These are phyloP conservation scores for Globisporangium camurandrum DNA, from an alignment of 352 stramenopile genomes.

Conservation along the genomic window DNA sequence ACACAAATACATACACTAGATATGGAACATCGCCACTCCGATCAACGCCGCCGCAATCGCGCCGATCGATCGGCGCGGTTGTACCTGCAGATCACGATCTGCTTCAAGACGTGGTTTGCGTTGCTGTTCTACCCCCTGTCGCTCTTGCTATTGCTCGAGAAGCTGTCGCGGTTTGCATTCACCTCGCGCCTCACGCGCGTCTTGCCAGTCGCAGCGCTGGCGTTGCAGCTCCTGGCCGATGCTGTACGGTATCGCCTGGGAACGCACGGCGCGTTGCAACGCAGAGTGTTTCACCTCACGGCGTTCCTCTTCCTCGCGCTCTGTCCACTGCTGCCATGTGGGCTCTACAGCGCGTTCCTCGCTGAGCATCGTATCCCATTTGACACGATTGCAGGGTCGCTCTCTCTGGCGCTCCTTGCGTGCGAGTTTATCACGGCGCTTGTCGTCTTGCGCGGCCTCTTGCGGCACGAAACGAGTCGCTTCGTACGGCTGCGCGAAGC, in stretches of 20 bases:
- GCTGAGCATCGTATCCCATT: slow-evolving; percentile 44
- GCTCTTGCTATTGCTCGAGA: slow-evolving; percentile 48
- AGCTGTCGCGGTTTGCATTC: slow-evolving; percentile 33
- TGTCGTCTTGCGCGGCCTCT: slow-evolving; percentile 39
- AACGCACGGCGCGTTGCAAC: slow-evolving; percentile 41
- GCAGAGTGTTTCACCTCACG: slow-evolving; percentile 56
- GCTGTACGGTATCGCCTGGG: slow-evolving; percentile 49
- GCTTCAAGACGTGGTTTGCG: slow-evolving; percentile 43
- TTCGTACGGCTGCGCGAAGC: slow-evolving; percentile 47
- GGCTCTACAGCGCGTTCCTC: slow-evolving; percentile 48
- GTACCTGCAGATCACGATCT: slow-evolving; percentile 54
- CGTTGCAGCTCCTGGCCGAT: slow-evolving; percentile 37
- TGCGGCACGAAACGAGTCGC: slow-evolving; percentile 47
- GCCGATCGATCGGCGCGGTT: no score
- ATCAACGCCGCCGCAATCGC: no score
- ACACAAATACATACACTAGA: background rate
- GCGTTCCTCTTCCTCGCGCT: slow-evolving; percentile 62
- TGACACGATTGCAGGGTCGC: slow-evolving; percentile 27
- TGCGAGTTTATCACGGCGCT: slow-evolving; percentile 28
- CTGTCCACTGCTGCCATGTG: slow-evolving; percentile 44
- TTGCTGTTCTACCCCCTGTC: slow-evolving; percentile 57
- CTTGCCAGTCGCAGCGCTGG: slow-evolving; percentile 34
- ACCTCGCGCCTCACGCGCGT: slow-evolving; percentile 29
- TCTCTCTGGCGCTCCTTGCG: slow-evolving; percentile 29
- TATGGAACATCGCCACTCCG: slow-evolving; percentile 24